These are phyloP conservation scores for Rutstroemia sydowiana DNA, from an alignment of 2,329 filamentous ascomycete species.

Conservation along the genomic window DNA sequence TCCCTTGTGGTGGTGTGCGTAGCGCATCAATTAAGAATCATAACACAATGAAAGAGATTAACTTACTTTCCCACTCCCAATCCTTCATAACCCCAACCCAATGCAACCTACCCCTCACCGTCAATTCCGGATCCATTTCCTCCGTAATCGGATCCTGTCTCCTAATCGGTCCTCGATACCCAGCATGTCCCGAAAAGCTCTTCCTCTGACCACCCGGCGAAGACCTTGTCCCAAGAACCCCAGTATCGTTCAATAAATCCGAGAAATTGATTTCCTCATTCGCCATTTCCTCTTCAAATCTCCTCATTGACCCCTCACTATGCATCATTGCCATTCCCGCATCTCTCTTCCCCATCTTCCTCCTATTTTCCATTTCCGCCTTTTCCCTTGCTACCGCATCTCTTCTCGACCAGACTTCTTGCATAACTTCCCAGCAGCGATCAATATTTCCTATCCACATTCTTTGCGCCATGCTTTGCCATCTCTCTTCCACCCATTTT, in stretches of 20 bases:
- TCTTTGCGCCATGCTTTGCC: constrained; percentile 51
- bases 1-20: not conserved
- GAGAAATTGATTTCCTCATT: constrained; percentile 24
- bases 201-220: constrained; percentile 1
- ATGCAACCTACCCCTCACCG: constrained; percentile 58
- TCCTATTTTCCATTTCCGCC: constrained; percentile 17
- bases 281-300: constrained; percentile 27
- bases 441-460: constrained; percentile 63
- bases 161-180: constrained; percentile 12
- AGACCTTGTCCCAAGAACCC: not conserved
- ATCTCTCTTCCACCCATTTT: constrained; percentile 56
- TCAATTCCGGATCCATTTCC: constrained; percentile 50
- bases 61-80: constrained; percentile 64
- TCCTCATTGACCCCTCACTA: constrained; percentile 18
- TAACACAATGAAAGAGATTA: constrained; percentile 6
- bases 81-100: constrained; percentile 68
- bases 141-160: constrained; percentile 27
- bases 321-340: not conserved
- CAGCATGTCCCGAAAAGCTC: constrained; percentile 12
- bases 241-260: constrained; percentile 29
- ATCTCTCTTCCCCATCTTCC: constrained; percentile 13
- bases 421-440: constrained; percentile 55
- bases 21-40: not conserved
- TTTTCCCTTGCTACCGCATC: constrained; percentile 37
- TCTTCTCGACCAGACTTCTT: constrained; percentile 59